Base-by-base conservation (phyloP, 768 basidiomycete genomes). In the Tylopilus plumbeoviolaceoides region DNA sequence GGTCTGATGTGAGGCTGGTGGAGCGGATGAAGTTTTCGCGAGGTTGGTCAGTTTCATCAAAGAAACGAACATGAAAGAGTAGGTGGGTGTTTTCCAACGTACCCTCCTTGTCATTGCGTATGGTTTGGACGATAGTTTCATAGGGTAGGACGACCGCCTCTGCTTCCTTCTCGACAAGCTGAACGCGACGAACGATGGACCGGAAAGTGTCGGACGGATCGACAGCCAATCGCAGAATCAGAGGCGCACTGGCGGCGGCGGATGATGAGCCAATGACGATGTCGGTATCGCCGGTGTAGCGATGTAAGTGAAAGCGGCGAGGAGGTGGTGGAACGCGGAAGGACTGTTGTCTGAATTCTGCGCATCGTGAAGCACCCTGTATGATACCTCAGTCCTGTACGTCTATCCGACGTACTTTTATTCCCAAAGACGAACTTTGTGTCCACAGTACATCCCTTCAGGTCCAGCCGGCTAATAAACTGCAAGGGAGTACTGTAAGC, bases 281-380 rank as follows among this genome's bases (percentile, higher is more conserved):
- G 62, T 97, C 93, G 25, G 85, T 94, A 67, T 99, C 97, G 38
- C 91, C 95, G 0, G 97, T 98, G 72, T 93, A 97, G 39, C 95
- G 80, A 72, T 98, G 93, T 12, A 99, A 75, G 83, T 80, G 72
- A 99, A 97, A 0, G 95, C 87, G n/a, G 97, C 82, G 40, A 98
- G 78, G 42, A 98, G 81, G 23, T 98, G 77, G 63, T 98, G 93
- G 67, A 95, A 98, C 0, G 89, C 87, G 4, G 95, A 90, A 4
- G 94, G 85, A 40, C 79, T 70, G 40, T 68, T 75, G 51, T 56
- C 58, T 17, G 61, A 46, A 9, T 65, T 63, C 14, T 69, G 63
- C 15, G 71, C 72, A 7, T 81, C 81, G 5, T 81, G 10, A 80
- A 67, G 62, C 77, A 81, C 27, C 44, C 53, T 50, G 25, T 9